These are phyloP conservation scores for Boletus eberwhitei DNA, from an alignment of 768 basidiomycete genomes.

Conservation along the genomic window DNA sequence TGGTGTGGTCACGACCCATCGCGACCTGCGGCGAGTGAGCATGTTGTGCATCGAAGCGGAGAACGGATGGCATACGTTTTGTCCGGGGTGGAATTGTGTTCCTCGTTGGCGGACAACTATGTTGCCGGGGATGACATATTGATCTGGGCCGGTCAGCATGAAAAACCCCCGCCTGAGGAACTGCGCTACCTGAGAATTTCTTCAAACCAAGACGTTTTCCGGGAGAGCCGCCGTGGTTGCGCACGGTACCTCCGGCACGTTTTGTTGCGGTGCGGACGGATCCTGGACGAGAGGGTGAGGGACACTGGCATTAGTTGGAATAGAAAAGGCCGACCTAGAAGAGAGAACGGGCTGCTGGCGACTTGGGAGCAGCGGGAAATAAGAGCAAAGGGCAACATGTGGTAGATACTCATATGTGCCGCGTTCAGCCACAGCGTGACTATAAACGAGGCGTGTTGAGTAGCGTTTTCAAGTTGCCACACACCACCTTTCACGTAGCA, in stretches of 20 bases:
- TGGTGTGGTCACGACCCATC: slow-evolving; percentile 91
- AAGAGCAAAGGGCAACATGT: slow-evolving; percentile 27
- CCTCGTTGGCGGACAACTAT: slow-evolving; percentile 96
- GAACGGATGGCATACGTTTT: slow-evolving; percentile 62
- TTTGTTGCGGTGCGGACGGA: slow-evolving; percentile 94
- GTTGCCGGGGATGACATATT: slow-evolving; percentile 90
- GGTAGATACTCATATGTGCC: neutral
- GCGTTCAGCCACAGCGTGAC: slow-evolving; percentile 13
- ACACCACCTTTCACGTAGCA: slow-evolving; percentile 16
- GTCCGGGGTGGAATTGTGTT: slow-evolving; percentile 88
- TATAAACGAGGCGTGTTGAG: slow-evolving; percentile 1
- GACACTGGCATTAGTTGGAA: neutral
- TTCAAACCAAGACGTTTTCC: slow-evolving; percentile 94
- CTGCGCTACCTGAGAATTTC: slow-evolving; percentile 81
- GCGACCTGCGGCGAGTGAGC: slow-evolving; percentile 56
- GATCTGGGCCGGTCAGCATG: slow-evolving; percentile 50
- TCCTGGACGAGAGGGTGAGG: slow-evolving; percentile 32
- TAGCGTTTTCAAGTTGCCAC: neutral
- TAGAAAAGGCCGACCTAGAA: slow-evolving; percentile 26
- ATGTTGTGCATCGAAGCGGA: neutral
- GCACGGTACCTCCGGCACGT: slow-evolving; percentile 89
- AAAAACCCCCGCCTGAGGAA: neutral
- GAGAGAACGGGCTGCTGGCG: slow-evolving; percentile 49
- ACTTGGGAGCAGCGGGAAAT: slow-evolving; percentile 42
- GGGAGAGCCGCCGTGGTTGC: slow-evolving; percentile 89